These are phyloP conservation scores for Phytophthora pseudosyringae DNA, from an alignment of 352 stramenopile species.

Conservation along the genomic window DNA sequence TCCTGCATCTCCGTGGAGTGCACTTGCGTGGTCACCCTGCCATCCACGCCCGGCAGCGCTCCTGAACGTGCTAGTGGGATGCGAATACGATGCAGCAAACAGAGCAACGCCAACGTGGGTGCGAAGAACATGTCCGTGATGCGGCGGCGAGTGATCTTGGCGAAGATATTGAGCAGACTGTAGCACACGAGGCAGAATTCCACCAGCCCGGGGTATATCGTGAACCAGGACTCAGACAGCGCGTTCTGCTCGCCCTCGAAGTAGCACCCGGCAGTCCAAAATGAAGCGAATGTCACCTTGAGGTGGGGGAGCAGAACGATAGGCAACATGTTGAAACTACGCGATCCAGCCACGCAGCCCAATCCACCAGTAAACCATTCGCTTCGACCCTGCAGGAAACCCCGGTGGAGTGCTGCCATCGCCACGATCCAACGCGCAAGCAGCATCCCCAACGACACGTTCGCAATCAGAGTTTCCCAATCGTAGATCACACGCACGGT, in stretches of 20 bases:
- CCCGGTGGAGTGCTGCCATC: conserved; percentile 46
- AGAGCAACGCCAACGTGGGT: conserved; percentile 46
- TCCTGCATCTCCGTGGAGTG: conserved; percentile 37
- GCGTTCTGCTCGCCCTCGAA: conserved; percentile 56
- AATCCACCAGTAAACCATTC: conserved; percentile 42
- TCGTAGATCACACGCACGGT: conserved; percentile 43
- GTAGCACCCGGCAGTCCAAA: conserved; percentile 45
- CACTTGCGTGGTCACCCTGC: conserved; percentile 39
- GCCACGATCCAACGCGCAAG: conserved; percentile 51
- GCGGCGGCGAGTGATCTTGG: conserved; percentile 42
- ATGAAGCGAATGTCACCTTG: conserved; percentile 47
- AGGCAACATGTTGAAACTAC: conserved; percentile 50
- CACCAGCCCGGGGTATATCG: conserved; percentile 50
- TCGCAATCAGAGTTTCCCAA: conserved; percentile 55
- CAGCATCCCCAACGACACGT: conserved; percentile 43
- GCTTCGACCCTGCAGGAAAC: conserved; percentile 27
- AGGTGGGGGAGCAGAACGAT: conserved; percentile 50
- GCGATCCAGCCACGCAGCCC: conserved; percentile 43
- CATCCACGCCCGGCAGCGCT: conserved; percentile 31
- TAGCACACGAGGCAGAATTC: conserved; percentile 51
- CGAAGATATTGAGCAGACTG: conserved; percentile 52
- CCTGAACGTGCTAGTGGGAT: conserved; percentile 19
- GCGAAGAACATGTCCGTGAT: conserved; percentile 47
- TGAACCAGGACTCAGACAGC: conserved; percentile 53
- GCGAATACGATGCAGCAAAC: conserved; percentile 42